phyloP scores from a whole-genome alignment of 768 basidiomycete genomes.

The Termitomyces sp. region DNA sequence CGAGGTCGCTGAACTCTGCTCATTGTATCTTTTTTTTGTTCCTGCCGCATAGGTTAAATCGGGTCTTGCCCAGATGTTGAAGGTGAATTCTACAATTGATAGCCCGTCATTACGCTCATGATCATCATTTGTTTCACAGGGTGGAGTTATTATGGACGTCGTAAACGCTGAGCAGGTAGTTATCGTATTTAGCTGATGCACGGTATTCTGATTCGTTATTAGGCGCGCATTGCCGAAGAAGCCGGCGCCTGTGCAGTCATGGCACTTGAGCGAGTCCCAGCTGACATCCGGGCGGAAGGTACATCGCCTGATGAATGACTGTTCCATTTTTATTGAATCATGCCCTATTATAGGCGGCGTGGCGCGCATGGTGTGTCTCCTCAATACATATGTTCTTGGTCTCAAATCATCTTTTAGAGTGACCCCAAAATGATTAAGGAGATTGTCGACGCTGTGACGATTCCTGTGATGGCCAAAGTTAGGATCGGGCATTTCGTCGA shows the following conservation, averaged over 20 bases:
- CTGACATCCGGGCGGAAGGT: conserved; percentile 85
- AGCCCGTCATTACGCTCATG: conserved; percentile 1
- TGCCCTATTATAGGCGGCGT: conserved; percentile 58
- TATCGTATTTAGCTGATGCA: conserved; percentile 4
- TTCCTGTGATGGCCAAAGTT: conserved; percentile 95
- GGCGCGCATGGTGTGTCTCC: conserved; percentile 78
- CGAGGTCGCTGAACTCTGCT: neutral
- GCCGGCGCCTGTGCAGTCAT: conserved; percentile 98
- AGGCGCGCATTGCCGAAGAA: conserved; percentile 96
- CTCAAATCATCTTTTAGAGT: conserved; percentile 41
- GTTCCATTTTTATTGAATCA: conserved; percentile 3
- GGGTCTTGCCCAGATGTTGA: conserved; percentile 95
- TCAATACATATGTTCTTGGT: neutral
- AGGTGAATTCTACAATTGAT: conserved; percentile 40
- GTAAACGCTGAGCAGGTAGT: conserved; percentile 63
- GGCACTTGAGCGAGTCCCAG: conserved; percentile 93
- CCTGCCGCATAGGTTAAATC: conserved; percentile 67
- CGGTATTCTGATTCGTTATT: conserved; percentile 12
- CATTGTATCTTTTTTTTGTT: neutral
- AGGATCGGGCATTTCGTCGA: conserved; percentile 98
- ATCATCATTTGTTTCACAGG: conserved; percentile 32
- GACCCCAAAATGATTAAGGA: conserved; percentile 96
- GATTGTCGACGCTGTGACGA: conserved; percentile 91
- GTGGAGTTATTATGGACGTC: conserved; percentile 95
- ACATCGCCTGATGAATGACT: neutral